phyloP scores from a whole-genome alignment of 148 eudicot species.

The Fagopyrum tataricum region DNA sequence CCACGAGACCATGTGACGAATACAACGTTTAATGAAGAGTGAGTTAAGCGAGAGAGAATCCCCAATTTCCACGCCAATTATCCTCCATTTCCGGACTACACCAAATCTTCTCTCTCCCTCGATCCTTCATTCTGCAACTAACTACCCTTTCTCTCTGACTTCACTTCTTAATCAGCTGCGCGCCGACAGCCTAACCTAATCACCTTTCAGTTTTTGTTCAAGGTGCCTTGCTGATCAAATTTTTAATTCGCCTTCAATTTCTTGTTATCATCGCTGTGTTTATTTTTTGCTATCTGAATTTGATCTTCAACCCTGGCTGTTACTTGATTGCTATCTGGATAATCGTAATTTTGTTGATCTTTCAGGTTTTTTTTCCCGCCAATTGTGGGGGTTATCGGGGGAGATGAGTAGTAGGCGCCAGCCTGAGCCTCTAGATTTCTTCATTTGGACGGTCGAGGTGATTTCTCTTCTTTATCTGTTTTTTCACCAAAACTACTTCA shows the following conservation, averaged over 20 bases:
- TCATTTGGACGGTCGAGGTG: conserved; percentile 71
- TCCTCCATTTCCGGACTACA: neutral
- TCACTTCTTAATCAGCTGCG: neutral
- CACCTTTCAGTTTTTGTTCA: neutral
- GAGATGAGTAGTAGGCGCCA: conserved; percentile 56
- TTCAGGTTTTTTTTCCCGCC: neutral
- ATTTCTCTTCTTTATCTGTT: no score
- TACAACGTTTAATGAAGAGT: neutral
- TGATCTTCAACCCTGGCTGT: neutral
- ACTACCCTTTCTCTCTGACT: neutral
- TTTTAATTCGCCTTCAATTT: neutral
- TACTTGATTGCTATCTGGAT: neutral
- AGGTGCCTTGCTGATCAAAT: neutral
- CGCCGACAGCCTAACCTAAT: neutral
- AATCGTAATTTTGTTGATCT: neutral
- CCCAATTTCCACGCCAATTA: neutral
- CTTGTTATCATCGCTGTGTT: neutral
- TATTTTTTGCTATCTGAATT: neutral
- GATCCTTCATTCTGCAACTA: neutral
- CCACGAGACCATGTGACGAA: conserved; percentile 6
- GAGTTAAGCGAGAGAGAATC: neutral
- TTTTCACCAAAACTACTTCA: neutral
- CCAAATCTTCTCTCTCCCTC: neutral
- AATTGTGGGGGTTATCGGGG: conserved; percentile 7
- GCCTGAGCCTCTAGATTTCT: conserved; percentile 70